These are phyloP conservation scores for Aurifilum marmelostoma DNA, from an alignment of 2,329 filamentous ascomycete species.

Conservation along the genomic window DNA sequence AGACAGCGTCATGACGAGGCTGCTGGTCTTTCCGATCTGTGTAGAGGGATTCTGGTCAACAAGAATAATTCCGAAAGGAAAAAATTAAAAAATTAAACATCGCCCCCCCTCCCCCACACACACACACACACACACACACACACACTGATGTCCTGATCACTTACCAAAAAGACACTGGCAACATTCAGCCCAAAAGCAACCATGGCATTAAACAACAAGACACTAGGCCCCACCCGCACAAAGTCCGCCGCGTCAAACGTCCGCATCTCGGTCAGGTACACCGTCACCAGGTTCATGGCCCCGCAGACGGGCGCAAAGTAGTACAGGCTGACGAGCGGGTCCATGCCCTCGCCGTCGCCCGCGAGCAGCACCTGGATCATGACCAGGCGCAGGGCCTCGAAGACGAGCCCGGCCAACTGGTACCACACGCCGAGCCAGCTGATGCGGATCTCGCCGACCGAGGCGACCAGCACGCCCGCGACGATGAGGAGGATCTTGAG, in stretches of 20 bases:
- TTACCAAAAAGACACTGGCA: conserved; percentile 82
- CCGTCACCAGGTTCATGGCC: conserved; percentile 75
- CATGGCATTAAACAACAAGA: conserved; percentile 69
- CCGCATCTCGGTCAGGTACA: conserved; percentile 70
- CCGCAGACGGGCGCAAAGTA: conserved; percentile 88
- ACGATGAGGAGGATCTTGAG: conserved; percentile 57
- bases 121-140: no score
- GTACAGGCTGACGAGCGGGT: conserved; percentile 84
- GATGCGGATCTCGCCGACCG: conserved; percentile 69
- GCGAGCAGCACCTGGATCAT: conserved; percentile 85
- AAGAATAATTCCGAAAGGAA: neutral
- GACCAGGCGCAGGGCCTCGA: conserved; percentile 79
- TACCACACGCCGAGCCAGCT: conserved; percentile 67
- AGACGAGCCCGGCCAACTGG: conserved; percentile 75
- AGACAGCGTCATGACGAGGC: conserved; percentile 81
- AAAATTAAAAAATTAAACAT: no score
- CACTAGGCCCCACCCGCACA: conserved; percentile 64
- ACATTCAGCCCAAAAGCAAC: conserved; percentile 82
- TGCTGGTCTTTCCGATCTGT: conserved; percentile 86
- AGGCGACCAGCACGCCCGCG: conserved; percentile 55
- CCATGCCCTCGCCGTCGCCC: conserved; percentile 80
- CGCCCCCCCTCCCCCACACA: no score
- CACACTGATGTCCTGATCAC: conserved; percentile 44
- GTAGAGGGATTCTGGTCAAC: conserved; percentile 26
- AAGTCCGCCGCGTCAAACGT: conserved; percentile 68